Conservation (phyloP, 1,139 yeast genomes). For the Nadsonia commutata region DNA sequence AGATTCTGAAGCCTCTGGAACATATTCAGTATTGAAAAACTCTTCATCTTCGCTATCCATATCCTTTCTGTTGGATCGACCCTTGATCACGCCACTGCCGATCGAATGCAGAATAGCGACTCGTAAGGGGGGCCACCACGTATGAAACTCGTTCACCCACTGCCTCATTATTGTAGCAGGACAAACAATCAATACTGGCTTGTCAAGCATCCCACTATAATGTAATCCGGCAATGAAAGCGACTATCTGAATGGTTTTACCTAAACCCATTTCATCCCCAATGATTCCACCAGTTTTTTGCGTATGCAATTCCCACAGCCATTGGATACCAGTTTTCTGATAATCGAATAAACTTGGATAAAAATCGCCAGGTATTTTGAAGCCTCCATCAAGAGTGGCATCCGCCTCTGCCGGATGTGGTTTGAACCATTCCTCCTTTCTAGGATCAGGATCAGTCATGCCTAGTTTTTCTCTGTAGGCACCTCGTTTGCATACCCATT, state of each 20-base stretch:
- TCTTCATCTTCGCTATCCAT: constrained; percentile 25
- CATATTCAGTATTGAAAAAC: constrained; percentile 34
- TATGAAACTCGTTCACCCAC: constrained; percentile 91
- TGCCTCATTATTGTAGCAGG: constrained; percentile 95
- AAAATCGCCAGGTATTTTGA: constrained; percentile 79
- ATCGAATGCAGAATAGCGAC: constrained; percentile 80
- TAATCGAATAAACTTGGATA: constrained; percentile 79
- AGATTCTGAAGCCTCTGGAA: constrained; percentile 19
- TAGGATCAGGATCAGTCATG: constrained; percentile 14
- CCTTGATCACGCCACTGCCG: constrained; percentile 51
- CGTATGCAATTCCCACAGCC: constrained; percentile 65
- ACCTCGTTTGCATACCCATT: constrained; percentile 38
- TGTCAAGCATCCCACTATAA: constrained; percentile 56
- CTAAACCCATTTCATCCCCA: constrained; percentile 97
- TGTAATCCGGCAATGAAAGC: constrained; percentile 84
- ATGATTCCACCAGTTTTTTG: constrained; percentile 89
- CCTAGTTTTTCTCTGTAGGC: constrained; percentile 14
- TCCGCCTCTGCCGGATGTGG: constrained; percentile 73
- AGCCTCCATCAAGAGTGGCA: constrained; percentile 53
- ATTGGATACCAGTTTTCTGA: constrained; percentile 74
- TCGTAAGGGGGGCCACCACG: constrained; percentile 96
- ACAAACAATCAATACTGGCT: constrained; percentile 78
- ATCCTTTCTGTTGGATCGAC: constrained; percentile 29
- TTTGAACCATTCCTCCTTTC: constrained; percentile 43
- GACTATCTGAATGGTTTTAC: constrained; percentile 85